Base-by-base conservation (phyloP, 495 filamentous ascomycete genomes). In the Neurospora sp. region DNA sequence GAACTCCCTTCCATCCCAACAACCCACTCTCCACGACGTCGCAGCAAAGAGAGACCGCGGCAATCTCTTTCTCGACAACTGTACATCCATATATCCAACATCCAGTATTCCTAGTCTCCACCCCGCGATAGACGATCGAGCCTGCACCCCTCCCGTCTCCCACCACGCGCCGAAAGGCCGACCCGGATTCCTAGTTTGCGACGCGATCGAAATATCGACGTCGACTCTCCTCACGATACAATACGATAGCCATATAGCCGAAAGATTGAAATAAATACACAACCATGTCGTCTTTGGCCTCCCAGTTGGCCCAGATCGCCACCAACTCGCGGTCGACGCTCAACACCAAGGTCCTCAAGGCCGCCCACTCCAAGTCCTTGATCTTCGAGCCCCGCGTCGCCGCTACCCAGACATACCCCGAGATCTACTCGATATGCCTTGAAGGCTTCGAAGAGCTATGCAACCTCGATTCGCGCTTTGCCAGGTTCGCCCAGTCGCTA, bases 361-460 rank as follows among this genome's bases (percentile, higher is more conserved):
- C 91, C 45, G 87, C 92, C 37, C 95, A 98, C 84, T 93, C 92
- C 68, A 92, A 96, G 77, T 98, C 96, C 18, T 81, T 99, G 70
- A 90, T 99, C 71, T 99, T 94, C 81, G 93, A 96, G 76, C 88
- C 89, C 45, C 87, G 89, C 76, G 86, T 92, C 74, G 96, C 96
- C 41, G 90, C 91, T 14, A 87, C 88, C 35, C 96, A 99, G 81
- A 93, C 91, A 75, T 97, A 95, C 79, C 90, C 97, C 76, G 91
- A 91, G 9, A 87, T 99, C 72, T 98, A 92, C 79, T 85, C 91
- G 68, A 87, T 97, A 79, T 97, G 94, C 78, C 84, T 87, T 73
- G 94, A 97, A 76, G 95, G 94, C 0, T 98, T 93, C 76, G 87
- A 91, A 38, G 96, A 99, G 75, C 84, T 99, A 74, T 98, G 96